A percentile compares a stretch with the other conserved stretches of the same genome.
phyloP scores from a whole-genome alignment of 345 rosid species.

The Gossypium anomalum region DNA sequence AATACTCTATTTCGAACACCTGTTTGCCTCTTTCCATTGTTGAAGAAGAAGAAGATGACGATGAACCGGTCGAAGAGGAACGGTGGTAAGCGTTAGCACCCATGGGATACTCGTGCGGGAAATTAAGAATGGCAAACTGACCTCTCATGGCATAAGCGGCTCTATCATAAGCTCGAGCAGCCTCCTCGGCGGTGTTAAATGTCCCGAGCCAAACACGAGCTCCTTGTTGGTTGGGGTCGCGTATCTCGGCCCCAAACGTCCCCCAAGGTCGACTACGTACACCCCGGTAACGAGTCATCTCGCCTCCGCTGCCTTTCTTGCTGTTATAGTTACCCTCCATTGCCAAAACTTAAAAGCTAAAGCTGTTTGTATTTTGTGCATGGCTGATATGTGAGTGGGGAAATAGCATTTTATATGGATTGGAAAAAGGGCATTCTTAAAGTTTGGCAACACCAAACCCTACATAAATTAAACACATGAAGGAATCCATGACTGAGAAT shows the following conservation, averaged over 20 bases:
- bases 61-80: constrained; percentile 16
- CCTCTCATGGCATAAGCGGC: constrained; percentile 92
- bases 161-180: constrained; percentile 82
- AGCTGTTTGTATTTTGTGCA: background rate
- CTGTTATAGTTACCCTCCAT: constrained; percentile 28
- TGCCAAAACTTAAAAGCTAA: background rate
- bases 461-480: background rate
- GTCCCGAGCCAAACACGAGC: constrained; percentile 90
- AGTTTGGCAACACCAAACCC: background rate
- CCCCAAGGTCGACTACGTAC: constrained; percentile 93
- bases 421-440: background rate
- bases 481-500: background rate
- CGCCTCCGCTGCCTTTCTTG: constrained; percentile 26
- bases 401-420: background rate
- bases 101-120: constrained; percentile 67
- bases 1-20: constrained; percentile 74
- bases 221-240: constrained; percentile 65
- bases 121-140: constrained; percentile 67
- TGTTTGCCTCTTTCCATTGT: constrained; percentile 24
- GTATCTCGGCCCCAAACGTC: constrained; percentile 85
- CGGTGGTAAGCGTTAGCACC: constrained; percentile 7
- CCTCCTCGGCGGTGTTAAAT: constrained; percentile 79
- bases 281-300: constrained; percentile 52
- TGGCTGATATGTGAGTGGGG: background rate
- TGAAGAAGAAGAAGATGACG: background rate